Evolutionary conservation across 345 rosid genomes (phyloP).

Genomic region (Turritis glabra): DNA sequence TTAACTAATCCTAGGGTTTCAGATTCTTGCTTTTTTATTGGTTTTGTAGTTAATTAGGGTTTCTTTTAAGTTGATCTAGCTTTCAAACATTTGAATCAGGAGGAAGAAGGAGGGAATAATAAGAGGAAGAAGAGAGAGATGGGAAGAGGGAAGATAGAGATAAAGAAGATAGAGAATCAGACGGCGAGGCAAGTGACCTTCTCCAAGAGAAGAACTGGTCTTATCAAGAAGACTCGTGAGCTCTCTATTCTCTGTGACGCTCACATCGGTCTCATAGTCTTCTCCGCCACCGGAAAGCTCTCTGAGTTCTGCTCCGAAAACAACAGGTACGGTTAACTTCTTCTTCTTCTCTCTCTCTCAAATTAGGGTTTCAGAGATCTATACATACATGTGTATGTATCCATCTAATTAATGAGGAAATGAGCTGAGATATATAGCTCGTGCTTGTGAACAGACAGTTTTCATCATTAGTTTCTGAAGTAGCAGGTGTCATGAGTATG

Average conservation of each 20-base stretch:
- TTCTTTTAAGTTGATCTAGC: slow-evolving; percentile 5
- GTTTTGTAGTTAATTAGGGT: slow-evolving; percentile 13
- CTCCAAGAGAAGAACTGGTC: slow-evolving; percentile 51
- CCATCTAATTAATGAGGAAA: slow-evolving; percentile 20
- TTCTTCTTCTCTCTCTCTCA: slow-evolving; percentile 4
- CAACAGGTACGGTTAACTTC: slow-evolving; percentile 29
- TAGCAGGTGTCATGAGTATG: slow-evolving; percentile 28
- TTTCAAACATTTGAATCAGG: slow-evolving; percentile 27
- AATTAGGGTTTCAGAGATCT: slow-evolving; percentile 40
- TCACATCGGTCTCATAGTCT: slow-evolving; percentile 52
- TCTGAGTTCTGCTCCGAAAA: slow-evolving; percentile 42
- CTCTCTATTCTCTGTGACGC: slow-evolving; percentile 55
- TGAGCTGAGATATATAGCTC: slow-evolving; percentile 1
- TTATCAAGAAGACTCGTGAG: slow-evolving; percentile 51
- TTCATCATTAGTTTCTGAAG: slow-evolving; percentile 38
- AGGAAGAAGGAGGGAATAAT: slow-evolving; percentile 9
- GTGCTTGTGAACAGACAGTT: slow-evolving; percentile 38
- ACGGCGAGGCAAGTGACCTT: slow-evolving; percentile 51
- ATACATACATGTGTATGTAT: slow-evolving; percentile 28
- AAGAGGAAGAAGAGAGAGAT: slow-evolving; percentile 35
- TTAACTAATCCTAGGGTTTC: slow-evolving; percentile 26
- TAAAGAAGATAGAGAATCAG: slow-evolving; percentile 48
- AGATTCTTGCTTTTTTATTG: neutral
- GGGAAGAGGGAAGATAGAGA: slow-evolving; percentile 54
- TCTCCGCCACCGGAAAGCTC: slow-evolving; percentile 50